phyloP scores from a whole-genome alignment of 306 rosid genomes.

The Castanospermum australe region DNA sequence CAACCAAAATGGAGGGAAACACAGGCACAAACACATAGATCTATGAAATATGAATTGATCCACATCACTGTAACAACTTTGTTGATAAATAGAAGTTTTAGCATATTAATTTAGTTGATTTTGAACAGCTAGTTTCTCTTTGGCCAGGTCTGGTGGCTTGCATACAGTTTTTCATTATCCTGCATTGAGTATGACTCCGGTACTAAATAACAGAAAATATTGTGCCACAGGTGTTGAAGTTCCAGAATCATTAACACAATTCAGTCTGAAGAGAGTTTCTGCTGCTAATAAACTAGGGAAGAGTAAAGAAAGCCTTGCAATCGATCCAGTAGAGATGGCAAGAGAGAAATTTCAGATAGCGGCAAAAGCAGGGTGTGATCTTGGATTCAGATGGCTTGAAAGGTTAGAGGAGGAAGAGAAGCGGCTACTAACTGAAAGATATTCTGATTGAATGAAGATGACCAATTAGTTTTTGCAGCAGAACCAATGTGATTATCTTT shows the following conservation, averaged over 20 bases:
- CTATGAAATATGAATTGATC: not conserved
- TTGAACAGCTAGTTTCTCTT: slow-evolving; percentile 6
- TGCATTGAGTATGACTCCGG: not conserved
- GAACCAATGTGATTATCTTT: not conserved
- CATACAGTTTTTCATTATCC: not conserved
- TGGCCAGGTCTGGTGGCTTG: slow-evolving; percentile 11
- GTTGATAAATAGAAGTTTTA: not conserved
- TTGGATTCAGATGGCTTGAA: slow-evolving; percentile 85
- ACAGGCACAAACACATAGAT: not conserved
- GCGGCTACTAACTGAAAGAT: slow-evolving; percentile 34
- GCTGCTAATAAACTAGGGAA: slow-evolving; percentile 47
- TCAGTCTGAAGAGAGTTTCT: slow-evolving; percentile 46
- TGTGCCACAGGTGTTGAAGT: slow-evolving; percentile 65
- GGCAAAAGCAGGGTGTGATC: slow-evolving; percentile 80
- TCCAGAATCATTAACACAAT: slow-evolving; percentile 60
- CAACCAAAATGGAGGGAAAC: not conserved
- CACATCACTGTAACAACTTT: not conserved
- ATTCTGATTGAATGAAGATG: not conserved
- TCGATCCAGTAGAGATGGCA: slow-evolving; percentile 74
- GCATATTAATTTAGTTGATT: not conserved
- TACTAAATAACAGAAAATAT: slow-evolving; percentile 14
- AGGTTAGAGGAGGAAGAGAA: slow-evolving; percentile 84
- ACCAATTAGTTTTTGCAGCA: not conserved
- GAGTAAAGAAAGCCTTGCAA: slow-evolving; percentile 35
- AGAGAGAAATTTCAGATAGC: slow-evolving; percentile 79